phyloP scores from a whole-genome alignment of 352 stramenopile species.

The Pythium vanterpoolii region DNA sequence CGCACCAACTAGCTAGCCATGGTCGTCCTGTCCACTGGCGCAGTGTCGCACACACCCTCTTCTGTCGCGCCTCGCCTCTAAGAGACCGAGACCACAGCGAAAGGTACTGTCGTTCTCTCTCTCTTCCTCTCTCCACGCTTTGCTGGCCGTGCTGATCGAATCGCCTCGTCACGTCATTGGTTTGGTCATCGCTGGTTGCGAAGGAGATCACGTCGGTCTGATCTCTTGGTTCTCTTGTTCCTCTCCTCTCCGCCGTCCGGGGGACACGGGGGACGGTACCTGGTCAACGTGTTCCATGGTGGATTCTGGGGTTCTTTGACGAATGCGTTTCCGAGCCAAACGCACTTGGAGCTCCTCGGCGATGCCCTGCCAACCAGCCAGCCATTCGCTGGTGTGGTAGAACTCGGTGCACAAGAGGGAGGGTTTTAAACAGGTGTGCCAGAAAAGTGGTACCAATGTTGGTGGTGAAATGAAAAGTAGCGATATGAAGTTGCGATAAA shows the following conservation, averaged over 20 bases:
- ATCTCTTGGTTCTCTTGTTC: not conserved
- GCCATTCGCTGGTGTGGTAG: not conserved
- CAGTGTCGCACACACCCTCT: not conserved
- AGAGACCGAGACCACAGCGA: not conserved
- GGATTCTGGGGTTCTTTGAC: conserved; percentile 36
- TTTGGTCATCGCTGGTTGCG: not conserved
- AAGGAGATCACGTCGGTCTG: not conserved
- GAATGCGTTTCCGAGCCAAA: conserved; percentile 15
- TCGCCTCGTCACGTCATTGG: not conserved
- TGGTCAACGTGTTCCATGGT: conserved; percentile 85
- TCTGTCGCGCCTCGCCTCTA: too few species aligned
- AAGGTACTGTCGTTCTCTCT: not conserved
- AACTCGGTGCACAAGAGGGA: not conserved
- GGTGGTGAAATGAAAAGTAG: conserved; percentile 8
- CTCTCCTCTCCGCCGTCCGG: not conserved
- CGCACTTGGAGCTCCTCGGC: not conserved
- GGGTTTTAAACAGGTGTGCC: conserved; percentile 23
- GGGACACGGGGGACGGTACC: conserved; percentile 33
- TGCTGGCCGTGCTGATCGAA: conserved; percentile 1
- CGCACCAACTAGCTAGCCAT: conserved; percentile 57
- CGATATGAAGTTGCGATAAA: conserved; percentile 20
- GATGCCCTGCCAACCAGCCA: conserved; percentile 13
- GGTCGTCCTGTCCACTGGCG: conserved; percentile 25
- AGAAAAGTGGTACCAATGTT: not conserved
- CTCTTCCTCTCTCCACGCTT: not conserved